phyloP scores from a whole-genome alignment of 257 asterid genomes.

The Cinchona pubescens region DNA sequence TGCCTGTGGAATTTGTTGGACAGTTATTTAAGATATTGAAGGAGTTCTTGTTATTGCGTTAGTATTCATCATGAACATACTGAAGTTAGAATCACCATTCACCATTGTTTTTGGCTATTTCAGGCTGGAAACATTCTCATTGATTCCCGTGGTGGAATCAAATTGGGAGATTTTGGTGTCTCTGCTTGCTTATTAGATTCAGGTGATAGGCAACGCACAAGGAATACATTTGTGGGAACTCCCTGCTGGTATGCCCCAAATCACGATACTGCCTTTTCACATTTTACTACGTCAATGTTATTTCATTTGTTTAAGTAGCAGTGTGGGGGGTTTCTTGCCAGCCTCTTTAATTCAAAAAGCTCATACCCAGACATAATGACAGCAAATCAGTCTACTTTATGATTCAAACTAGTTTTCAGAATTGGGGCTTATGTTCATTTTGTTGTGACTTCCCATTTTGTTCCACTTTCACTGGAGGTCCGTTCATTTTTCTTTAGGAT shows the following conservation, averaged over 20 bases:
- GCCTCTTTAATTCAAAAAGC: not conserved
- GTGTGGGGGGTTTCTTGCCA: slow-evolving; percentile 1
- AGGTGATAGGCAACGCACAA: slow-evolving; percentile 87
- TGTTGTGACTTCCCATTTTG: slow-evolving; percentile 4
- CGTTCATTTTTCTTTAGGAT: slow-evolving; percentile 59
- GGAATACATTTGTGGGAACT: slow-evolving; percentile 97
- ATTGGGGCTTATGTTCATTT: not conserved
- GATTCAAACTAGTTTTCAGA: not conserved
- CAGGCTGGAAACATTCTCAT: slow-evolving; percentile 97
- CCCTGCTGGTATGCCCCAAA: slow-evolving; percentile 85
- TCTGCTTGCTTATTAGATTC: slow-evolving; percentile 96
- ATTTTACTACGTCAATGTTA: not conserved
- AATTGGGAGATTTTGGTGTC: slow-evolving; percentile 98
- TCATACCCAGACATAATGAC: not conserved
- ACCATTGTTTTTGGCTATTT: slow-evolving; percentile 16
- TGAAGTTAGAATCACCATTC: not conserved
- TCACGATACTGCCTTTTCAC: slow-evolving; percentile 8
- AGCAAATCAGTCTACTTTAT: not conserved
- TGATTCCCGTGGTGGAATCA: slow-evolving; percentile 81
- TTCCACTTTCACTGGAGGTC: slow-evolving; percentile 1
- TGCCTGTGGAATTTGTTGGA: not conserved
- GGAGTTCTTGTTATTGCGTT: not conserved
- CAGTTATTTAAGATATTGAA: not conserved
- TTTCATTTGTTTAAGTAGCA: slow-evolving; percentile 13
- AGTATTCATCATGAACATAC: not conserved